These are phyloP conservation scores for Casaregolazyma suthepensis DNA, from an alignment of 1,139 yeast species.

Conservation along the genomic window DNA sequence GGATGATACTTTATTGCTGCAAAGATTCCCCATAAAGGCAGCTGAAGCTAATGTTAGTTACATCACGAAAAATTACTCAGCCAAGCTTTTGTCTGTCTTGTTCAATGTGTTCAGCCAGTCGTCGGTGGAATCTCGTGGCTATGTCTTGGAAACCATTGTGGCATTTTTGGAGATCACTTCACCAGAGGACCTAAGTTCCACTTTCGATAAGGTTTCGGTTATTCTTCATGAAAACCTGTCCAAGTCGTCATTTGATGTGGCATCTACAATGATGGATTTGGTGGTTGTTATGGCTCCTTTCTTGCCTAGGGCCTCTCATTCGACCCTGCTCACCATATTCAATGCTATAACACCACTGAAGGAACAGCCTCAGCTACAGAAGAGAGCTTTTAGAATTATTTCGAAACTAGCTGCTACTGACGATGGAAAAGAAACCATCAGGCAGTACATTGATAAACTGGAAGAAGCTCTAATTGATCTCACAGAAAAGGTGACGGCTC, in stretches of 20 bases:
- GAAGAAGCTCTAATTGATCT: constrained; percentile 55
- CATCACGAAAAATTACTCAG: constrained; percentile 53
- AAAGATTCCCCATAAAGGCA: constrained; percentile 52
- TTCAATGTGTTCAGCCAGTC: constrained; percentile 91
- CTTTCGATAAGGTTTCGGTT: constrained; percentile 82
- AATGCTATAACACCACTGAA: constrained; percentile 54
- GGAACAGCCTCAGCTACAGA: constrained; percentile 67
- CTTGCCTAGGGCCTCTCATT: constrained; percentile 64
- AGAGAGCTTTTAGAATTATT: constrained; percentile 81
- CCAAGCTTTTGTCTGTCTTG: constrained; percentile 75
- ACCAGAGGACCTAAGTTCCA: constrained; percentile 56
- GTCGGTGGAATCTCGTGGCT: constrained; percentile 74
- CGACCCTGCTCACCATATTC: constrained; percentile 73
- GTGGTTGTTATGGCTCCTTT: constrained; percentile 81
- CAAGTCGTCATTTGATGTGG: constrained; percentile 39
- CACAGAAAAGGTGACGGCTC: constrained; percentile 54
- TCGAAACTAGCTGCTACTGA: constrained; percentile 64
- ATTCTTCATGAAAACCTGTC: constrained; percentile 67
- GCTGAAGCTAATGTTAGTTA: constrained; percentile 56
- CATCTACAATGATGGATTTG: constrained; percentile 86
- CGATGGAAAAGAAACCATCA: constrained; percentile 48
- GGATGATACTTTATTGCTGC: constrained; percentile 53
- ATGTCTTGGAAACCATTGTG: constrained; percentile 79
- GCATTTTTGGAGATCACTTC: constrained; percentile 69
- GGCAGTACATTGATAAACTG: constrained; percentile 49